A percentile compares a stretch with the other conserved stretches of the same genome.
Conservation (phyloP, 345 rosid species). For the Trapa bicornis region DNA sequence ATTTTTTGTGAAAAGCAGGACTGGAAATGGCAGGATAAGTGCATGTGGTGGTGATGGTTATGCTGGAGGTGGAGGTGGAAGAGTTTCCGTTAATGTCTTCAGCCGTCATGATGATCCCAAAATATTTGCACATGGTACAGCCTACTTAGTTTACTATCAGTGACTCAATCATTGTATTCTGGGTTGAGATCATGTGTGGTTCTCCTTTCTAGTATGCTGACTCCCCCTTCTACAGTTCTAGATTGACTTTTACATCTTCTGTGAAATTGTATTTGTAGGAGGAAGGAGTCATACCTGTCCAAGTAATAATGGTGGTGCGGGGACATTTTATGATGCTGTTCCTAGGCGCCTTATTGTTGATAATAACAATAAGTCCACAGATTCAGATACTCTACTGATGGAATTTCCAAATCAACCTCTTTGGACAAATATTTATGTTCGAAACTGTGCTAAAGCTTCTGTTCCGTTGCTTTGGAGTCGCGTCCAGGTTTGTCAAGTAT, state of each 20-base stretch:
- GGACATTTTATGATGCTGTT: slow-evolving; percentile 94
- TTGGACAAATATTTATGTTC: slow-evolving; percentile 86
- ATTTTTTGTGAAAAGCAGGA: slow-evolving; percentile 63
- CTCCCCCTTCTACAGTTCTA: neutral
- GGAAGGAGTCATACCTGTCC: slow-evolving; percentile 76
- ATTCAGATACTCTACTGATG: slow-evolving; percentile 85
- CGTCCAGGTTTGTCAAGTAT: slow-evolving; percentile 68
- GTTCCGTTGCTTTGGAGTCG: slow-evolving; percentile 99
- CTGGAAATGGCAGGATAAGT: slow-evolving; percentile 80
- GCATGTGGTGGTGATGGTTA: slow-evolving; percentile 97
- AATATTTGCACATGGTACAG: slow-evolving; percentile 84
- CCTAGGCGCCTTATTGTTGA: slow-evolving; percentile 78
- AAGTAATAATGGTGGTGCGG: slow-evolving; percentile 90
- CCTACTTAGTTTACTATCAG: slow-evolving; percentile 3
- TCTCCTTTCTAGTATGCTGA: neutral
- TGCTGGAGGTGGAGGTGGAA: slow-evolving; percentile 99
- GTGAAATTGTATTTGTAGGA: slow-evolving; percentile 35
- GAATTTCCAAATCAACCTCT: slow-evolving; percentile 93
- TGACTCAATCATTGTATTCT: neutral
- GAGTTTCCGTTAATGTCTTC: slow-evolving; percentile 83
- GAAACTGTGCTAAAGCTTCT: slow-evolving; percentile 77
- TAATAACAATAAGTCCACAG: slow-evolving; percentile 77
- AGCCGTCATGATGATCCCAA: slow-evolving; percentile 93
- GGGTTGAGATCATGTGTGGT: neutral
- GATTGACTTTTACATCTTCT: neutral